A percentile compares a stretch with the other conserved stretches of the same genome.
phyloP scores from a whole-genome alignment of 805 yeast species.

The Starmera caribaea region DNA sequence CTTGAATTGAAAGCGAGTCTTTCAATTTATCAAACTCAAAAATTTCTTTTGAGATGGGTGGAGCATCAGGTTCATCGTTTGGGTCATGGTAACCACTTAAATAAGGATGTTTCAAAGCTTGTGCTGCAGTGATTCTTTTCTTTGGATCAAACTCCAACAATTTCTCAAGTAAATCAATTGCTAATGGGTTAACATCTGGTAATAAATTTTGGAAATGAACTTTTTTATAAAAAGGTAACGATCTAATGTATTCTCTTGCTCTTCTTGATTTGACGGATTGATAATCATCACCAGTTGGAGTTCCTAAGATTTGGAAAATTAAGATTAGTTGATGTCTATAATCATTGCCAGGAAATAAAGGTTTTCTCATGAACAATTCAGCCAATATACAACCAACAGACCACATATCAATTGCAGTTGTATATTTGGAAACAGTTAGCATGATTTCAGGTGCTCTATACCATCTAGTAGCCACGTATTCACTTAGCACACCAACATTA shows the following conservation, averaged over 20 bases:
- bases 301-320: slow-evolving; percentile 78
- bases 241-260: slow-evolving; percentile 80
- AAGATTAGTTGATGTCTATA: slow-evolving; percentile 84
- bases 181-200: slow-evolving; percentile 50
- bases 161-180: slow-evolving; percentile 56
- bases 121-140: slow-evolving; percentile 72
- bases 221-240: slow-evolving; percentile 64
- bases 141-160: slow-evolving; percentile 78
- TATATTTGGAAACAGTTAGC: slow-evolving; percentile 88
- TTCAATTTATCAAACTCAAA: slow-evolving; percentile 83
- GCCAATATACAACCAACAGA: slow-evolving; percentile 94
- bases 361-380: slow-evolving; percentile 77
- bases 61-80: slow-evolving; percentile 81
- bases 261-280: slow-evolving; percentile 65
- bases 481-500: slow-evolving; percentile 83
- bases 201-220: slow-evolving; percentile 38
- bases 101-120: slow-evolving; percentile 83
- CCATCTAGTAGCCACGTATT: slow-evolving; percentile 97
- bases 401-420: slow-evolving; percentile 95
- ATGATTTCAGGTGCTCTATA: slow-evolving; percentile 96
- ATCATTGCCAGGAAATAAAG: slow-evolving; percentile 90
- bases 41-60: slow-evolving; percentile 75
- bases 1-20: slow-evolving; percentile 66
- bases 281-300: slow-evolving; percentile 77
- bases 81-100: slow-evolving; percentile 88